A percentile compares a stretch with the other conserved stretches of the same genome.
Conservation (phyloP, 2,329 filamentous ascomycete genomes). For the Tolypocladium sp. region DNA sequence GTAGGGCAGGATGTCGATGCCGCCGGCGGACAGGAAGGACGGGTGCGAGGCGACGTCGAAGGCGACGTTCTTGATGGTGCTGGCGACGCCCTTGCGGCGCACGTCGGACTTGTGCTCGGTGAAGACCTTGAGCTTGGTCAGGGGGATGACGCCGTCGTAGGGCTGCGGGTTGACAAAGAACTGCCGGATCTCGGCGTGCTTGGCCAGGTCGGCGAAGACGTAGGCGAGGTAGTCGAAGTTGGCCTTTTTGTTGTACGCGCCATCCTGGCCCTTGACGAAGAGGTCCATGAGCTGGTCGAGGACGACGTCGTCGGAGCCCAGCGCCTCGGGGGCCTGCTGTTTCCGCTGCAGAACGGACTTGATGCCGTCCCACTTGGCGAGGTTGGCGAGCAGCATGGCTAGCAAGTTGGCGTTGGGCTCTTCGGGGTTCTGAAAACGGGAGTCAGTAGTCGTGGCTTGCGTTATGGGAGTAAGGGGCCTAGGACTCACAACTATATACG, state of each 20-base stretch:
- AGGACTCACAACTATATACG: conserved; percentile 60
- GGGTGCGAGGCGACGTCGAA: conserved; percentile 73
- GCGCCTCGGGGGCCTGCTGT: conserved; percentile 57
- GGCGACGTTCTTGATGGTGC: conserved; percentile 86
- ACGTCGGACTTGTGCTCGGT: conserved; percentile 82
- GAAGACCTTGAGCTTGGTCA: conserved; percentile 89
- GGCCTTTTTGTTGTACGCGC: conserved; percentile 73
- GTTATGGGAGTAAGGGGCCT: neutral
- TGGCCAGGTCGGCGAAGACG: conserved; percentile 86
- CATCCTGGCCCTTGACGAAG: conserved; percentile 85
- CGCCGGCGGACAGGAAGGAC: conserved; percentile 59
- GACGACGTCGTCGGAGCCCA: conserved; percentile 63
- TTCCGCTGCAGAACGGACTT: conserved; percentile 60
- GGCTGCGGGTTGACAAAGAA: conserved; percentile 67
- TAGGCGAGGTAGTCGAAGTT: conserved; percentile 92
- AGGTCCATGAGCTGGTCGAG: conserved; percentile 91
- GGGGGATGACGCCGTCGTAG: conserved; percentile 77
- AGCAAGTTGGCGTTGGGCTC: conserved; percentile 79
- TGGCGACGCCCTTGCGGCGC: conserved; percentile 86
- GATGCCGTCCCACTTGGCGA: conserved; percentile 70
- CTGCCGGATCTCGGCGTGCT: conserved; percentile 62
- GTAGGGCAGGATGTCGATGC: conserved; percentile 79
- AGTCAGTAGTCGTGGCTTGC: neutral
- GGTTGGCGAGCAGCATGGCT: conserved; percentile 87
- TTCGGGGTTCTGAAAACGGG: conserved; percentile 45